Evolutionary conservation across 164 flowering plant genomes (phyloP).

Genomic region (Protea cynaroides): DNA sequence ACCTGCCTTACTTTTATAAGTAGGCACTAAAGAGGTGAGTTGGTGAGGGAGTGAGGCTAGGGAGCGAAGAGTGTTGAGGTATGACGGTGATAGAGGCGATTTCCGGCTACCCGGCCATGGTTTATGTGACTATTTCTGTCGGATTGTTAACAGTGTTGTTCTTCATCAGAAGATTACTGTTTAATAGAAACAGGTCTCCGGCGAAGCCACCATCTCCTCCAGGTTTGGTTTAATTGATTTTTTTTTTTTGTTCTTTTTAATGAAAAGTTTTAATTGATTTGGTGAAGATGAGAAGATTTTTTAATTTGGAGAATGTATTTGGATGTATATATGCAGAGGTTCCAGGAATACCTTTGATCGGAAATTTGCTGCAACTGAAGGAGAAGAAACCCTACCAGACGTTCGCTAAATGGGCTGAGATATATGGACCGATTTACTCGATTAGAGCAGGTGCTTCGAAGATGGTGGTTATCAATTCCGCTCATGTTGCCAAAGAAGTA

Average conservation of each 20-base stretch:
- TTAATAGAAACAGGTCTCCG: too few relatives aligned
- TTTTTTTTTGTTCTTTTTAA: background rate
- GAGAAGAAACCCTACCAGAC: slow-evolving; percentile 80
- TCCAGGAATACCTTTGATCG: slow-evolving; percentile 72
- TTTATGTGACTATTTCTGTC: too few relatives aligned
- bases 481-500: slow-evolving; percentile 81
- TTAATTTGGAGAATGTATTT: background rate
- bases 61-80: too few relatives aligned
- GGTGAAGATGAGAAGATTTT: background rate
- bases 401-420: slow-evolving; percentile 60
- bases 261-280: background rate
- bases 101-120: too few relatives aligned
- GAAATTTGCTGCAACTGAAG: slow-evolving; percentile 68
- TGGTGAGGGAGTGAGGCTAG: too few relatives aligned
- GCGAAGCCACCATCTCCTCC: too few relatives aligned
- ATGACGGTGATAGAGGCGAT: too few relatives aligned
- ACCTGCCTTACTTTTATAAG: too few relatives aligned
- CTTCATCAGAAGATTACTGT: too few relatives aligned
- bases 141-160: too few relatives aligned
- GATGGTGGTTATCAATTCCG: slow-evolving; percentile 66
- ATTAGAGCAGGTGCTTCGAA: slow-evolving; percentile 62
- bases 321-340: slow-evolving; percentile 35
- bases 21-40: too few relatives aligned
- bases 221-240: too few relatives aligned
- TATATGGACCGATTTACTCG: slow-evolving; percentile 71